Conservation (phyloP, 257 asterid species). For the Leptodermis oblonga region DNA sequence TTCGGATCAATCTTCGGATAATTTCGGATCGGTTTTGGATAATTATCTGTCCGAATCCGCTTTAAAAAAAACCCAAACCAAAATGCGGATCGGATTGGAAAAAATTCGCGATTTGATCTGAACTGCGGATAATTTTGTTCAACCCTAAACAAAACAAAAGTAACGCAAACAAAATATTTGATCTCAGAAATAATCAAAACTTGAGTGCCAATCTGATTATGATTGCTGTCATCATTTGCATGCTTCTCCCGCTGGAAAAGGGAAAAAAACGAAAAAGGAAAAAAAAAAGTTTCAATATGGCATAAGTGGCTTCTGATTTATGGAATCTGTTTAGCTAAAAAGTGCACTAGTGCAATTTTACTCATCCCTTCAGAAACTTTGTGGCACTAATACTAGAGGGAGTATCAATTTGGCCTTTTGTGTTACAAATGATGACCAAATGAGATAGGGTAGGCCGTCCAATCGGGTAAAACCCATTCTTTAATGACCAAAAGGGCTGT, state of each 20-base stretch:
- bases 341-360: background rate
- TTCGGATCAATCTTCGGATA: too few relatives aligned
- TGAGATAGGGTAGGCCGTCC: background rate
- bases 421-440: background rate
- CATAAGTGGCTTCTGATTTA: background rate
- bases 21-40: too few relatives aligned
- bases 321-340: background rate
- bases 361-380: background rate
- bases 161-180: too few relatives aligned
- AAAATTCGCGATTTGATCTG: too few relatives aligned
- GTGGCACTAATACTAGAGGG: background rate
- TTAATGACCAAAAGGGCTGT: background rate
- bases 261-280: too few relatives aligned
- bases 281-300: too few relatives aligned
- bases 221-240: background rate
- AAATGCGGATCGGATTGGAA: too few relatives aligned
- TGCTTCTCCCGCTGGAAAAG: background rate
- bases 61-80: too few relatives aligned
- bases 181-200: too few relatives aligned
- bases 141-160: too few relatives aligned
- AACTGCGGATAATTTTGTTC: too few relatives aligned
- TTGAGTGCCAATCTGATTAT: conserved; percentile 1
- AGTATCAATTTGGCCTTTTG: background rate
- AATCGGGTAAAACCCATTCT: background rate
- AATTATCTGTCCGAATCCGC: too few relatives aligned